These are phyloP conservation scores for Somion occarium DNA, from an alignment of 1,284 basidiomycete species.

Conservation along the genomic window DNA sequence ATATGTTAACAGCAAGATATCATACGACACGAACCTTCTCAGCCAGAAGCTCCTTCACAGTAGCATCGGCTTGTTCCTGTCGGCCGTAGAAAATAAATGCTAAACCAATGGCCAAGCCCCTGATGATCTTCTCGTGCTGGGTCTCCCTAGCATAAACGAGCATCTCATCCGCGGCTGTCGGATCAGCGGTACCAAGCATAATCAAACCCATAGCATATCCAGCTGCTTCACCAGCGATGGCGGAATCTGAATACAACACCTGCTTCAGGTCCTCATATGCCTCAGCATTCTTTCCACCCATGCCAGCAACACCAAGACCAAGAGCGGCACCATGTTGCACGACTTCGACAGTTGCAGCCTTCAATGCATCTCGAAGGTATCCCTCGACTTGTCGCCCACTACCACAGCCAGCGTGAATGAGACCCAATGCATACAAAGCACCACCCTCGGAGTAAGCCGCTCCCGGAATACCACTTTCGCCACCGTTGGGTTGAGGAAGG, in stretches of 20 bases:
- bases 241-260: slow-evolving; percentile 87
- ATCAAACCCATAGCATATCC: slow-evolving; percentile 96
- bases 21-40: slow-evolving; percentile 67
- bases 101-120: slow-evolving; percentile 87
- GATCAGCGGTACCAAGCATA: slow-evolving; percentile 88
- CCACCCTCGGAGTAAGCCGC: slow-evolving; percentile 91
- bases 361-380: slow-evolving; percentile 77
- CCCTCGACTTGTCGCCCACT: slow-evolving; percentile 64
- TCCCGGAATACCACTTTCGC: slow-evolving; percentile 66
- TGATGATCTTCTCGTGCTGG: slow-evolving; percentile 97
- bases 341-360: slow-evolving; percentile 70
- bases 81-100: slow-evolving; percentile 89
- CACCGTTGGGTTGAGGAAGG: slow-evolving; percentile 68
- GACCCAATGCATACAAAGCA: slow-evolving; percentile 87
- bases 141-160: slow-evolving; percentile 91
- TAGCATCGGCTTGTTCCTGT: slow-evolving; percentile 83
- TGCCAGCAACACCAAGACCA: slow-evolving; percentile 88
- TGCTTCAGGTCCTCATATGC: slow-evolving; percentile 90
- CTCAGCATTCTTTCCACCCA: slow-evolving; percentile 85
- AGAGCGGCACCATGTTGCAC: slow-evolving; percentile 95
- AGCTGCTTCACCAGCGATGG: slow-evolving; percentile 89
- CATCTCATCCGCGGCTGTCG: slow-evolving; percentile 86
- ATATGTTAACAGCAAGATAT: not conserved
- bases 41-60: slow-evolving; percentile 68
- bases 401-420: slow-evolving; percentile 88